These are phyloP conservation scores for Auricularia sp. DNA, from an alignment of 768 basidiomycete species.

Conservation along the genomic window DNA sequence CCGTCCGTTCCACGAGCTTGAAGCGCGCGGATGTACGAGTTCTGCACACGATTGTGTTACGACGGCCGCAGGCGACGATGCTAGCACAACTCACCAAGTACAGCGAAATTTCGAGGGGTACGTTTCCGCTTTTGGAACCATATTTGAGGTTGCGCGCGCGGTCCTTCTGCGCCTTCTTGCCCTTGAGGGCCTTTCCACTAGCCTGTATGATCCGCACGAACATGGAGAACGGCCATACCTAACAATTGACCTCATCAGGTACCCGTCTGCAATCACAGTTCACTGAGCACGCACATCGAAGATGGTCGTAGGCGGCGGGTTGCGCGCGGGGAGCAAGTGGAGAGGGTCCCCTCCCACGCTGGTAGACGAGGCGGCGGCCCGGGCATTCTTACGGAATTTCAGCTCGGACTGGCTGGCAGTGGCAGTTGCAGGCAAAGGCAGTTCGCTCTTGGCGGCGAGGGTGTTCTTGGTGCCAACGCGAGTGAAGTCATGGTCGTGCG, in stretches of 20 bases:
- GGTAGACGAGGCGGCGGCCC: neutral
- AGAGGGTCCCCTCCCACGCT: neutral
- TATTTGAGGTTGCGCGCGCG: neutral
- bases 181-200: constrained; percentile 2
- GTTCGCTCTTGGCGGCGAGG: neutral
- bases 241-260: too few relatives aligned
- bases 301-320: constrained; percentile 4
- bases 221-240: constrained; percentile 3
- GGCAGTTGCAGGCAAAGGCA: constrained; percentile 2
- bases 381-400: neutral
- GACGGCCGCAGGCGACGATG: neutral
- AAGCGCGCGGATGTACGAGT: constrained; percentile 53
- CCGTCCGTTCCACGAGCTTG: constrained; percentile 29
- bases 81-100: neutral
- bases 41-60: constrained; percentile 27
- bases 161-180: constrained; percentile 2
- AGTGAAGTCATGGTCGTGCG: constrained; percentile 1
- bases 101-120: constrained; percentile 3
- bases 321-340: constrained; percentile 1
- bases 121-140: constrained; percentile 1
- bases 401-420: neutral
- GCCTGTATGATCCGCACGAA: constrained; percentile 4
- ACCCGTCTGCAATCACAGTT: too few relatives aligned
- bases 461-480: neutral
- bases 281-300: constrained; percentile 1